phyloP scores from a whole-genome alignment of 305 asterid species.

The Fraxinus latifolia region DNA sequence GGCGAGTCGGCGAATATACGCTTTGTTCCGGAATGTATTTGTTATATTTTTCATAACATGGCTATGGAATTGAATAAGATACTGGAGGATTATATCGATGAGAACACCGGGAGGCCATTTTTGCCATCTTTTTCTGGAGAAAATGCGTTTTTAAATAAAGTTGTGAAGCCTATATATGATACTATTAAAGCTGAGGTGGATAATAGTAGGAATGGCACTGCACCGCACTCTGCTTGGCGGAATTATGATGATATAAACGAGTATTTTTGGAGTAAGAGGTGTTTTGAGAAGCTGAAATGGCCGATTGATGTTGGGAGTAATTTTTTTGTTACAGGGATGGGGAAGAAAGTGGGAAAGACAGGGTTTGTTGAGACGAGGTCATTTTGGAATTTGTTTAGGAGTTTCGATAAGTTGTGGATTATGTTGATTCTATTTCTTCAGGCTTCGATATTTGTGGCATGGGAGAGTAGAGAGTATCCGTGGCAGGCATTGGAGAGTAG shows the following conservation, averaged over 20 bases:
- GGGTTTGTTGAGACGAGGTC: conserved; percentile 54
- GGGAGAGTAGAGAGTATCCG: conserved; percentile 37
- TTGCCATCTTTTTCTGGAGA: conserved; percentile 45
- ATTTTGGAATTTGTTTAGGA: conserved; percentile 46
- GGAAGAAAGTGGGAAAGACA: conserved; percentile 47
- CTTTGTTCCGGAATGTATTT: conserved; percentile 45
- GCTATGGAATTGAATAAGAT: conserved; percentile 46
- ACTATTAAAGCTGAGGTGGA: conserved; percentile 40
- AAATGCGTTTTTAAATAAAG: conserved; percentile 33
- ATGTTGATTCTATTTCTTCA: conserved; percentile 43
- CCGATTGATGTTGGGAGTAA: conserved; percentile 47
- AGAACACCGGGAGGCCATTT: conserved; percentile 46
- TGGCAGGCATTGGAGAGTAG: conserved; percentile 41
- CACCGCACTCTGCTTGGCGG: conserved; percentile 55
- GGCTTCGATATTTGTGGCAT: conserved; percentile 49
- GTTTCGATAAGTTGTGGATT: conserved; percentile 51
- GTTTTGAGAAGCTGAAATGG: conserved; percentile 49
- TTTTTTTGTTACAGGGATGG: conserved; percentile 35
- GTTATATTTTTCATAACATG: conserved; percentile 47
- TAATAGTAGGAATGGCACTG: conserved; percentile 46
- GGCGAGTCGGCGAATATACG: conserved; percentile 52
- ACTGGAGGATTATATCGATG: conserved; percentile 45
- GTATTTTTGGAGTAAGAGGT: conserved; percentile 50
- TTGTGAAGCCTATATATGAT: conserved; percentile 44
- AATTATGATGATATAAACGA: conserved; percentile 53